Conservation (phyloP, 2,329 filamentous ascomycete species). For the Aspergillus cejpii region DNA sequence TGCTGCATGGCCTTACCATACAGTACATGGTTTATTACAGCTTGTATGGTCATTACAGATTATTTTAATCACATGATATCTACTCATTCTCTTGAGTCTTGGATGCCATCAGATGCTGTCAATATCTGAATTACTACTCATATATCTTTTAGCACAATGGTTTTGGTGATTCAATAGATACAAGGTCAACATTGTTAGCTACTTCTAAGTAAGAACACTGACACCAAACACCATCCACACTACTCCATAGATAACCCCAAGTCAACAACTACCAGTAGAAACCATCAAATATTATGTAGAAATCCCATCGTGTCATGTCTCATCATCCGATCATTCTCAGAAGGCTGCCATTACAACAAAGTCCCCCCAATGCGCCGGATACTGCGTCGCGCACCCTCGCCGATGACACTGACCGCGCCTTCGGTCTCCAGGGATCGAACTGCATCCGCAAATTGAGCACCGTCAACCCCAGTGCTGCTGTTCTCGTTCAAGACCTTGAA, state of each 20-base stretch:
- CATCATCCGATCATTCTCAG: conserved; percentile 12
- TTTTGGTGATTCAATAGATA: too few relatives aligned
- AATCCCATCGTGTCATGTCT: conserved; percentile 27
- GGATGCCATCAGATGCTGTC: too few relatives aligned
- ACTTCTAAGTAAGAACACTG: background rate
- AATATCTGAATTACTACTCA: too few relatives aligned
- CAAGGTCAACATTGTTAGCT: background rate
- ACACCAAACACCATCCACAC: conserved; percentile 14
- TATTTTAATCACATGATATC: too few relatives aligned
- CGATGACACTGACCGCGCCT: conserved; percentile 69
- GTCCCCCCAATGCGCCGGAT: conserved; percentile 65
- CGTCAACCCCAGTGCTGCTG: conserved; percentile 63
- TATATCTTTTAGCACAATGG: too few relatives aligned
- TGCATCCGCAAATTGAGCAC: conserved; percentile 73
- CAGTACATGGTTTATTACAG: background rate
- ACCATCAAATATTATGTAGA: conserved; percentile 19
- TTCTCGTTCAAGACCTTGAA: conserved; percentile 65
- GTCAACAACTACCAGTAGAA: background rate
- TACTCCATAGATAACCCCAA: conserved; percentile 1
- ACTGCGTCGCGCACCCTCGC: conserved; percentile 75
- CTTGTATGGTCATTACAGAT: background rate
- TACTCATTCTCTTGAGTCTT: too few relatives aligned
- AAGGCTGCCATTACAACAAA: conserved; percentile 8
- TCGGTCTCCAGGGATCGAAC: conserved; percentile 76
- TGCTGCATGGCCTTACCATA: background rate